Evolutionary conservation across 1,139 yeast species (phyloP), one percentile per base, ranked within the genome.

Genomic region (Protomyces arabidopsidicola): DNA sequence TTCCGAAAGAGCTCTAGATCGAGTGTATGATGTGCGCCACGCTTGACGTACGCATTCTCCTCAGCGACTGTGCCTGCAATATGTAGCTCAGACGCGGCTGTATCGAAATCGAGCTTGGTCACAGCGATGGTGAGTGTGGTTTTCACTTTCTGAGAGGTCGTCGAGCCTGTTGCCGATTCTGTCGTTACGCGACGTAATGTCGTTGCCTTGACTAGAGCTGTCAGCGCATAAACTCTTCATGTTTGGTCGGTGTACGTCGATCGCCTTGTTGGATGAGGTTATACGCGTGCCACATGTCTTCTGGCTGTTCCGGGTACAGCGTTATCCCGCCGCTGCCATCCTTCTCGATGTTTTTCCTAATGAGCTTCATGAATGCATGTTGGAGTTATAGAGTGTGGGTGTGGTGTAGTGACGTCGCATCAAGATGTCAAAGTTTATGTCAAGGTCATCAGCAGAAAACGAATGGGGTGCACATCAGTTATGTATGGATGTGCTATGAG

Each of bases 261-360:
- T 93, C 98, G 27, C 87, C 89, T 64, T 82, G 82, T 61, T 84
- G 85, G 10, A 93, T 80, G 45, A 93, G 77, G 71, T 93, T 95
- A 77, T 89, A 90, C 12, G 90, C 73, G 54, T 88, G 86, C 91
- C 97, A 93, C 68, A 93, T 79, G 73, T 93, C 98, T 71, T 93
- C 98, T 50, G 89, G 84, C 71, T 93, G 98, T 71, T 90, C 90
- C 0, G 97, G 93, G 2, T 83, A 77, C 18, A 91, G 75, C 0
- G 86, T 80, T 16, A 89, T 80, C 2, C 80, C 77, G 14, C 93
- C 96, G 69, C 85, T 80, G 65, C 82, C 79, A 70, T 87, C 90
- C 70, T 83, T 84, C 66, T 83, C 85, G 58, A 85, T 76, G 34
- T 73, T 73, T 65, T 82, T 79, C 53, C 79, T 75, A 4, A 84